Evolutionary conservation across 495 filamentous ascomycete genomes (phyloP).

Genomic region (Aspergillus leporis): DNA sequence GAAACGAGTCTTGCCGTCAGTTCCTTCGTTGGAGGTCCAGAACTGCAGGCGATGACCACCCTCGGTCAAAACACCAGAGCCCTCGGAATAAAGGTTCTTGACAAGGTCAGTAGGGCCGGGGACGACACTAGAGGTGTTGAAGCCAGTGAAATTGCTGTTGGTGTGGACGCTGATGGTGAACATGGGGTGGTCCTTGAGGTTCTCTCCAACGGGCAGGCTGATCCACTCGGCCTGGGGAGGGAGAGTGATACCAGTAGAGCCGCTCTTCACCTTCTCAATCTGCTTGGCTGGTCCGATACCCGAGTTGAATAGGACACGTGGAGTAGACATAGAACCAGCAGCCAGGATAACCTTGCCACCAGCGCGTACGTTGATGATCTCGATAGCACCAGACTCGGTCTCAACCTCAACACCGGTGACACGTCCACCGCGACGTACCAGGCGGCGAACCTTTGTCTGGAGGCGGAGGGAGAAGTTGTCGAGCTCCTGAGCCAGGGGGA

Average conservation of each 20-base stretch:
- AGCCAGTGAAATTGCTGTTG: constrained; percentile 58
- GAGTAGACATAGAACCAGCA: constrained; percentile 65
- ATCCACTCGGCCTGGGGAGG: constrained; percentile 60
- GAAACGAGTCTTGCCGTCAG: constrained; percentile 22
- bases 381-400: constrained; percentile 54
- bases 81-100: constrained; percentile 41
- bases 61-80: constrained; percentile 64
- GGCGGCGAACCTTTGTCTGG: constrained; percentile 62
- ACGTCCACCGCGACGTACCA: constrained; percentile 59
- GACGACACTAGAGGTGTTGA: constrained; percentile 65
- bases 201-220: constrained; percentile 68
- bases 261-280: constrained; percentile 53
- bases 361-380: constrained; percentile 59
- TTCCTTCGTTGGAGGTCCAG: constrained; percentile 24
- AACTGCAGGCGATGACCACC: constrained; percentile 57
- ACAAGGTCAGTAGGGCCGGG: constrained; percentile 40
- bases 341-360: constrained; percentile 64
- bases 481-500: constrained; percentile 58
- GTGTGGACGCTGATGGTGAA: constrained; percentile 61
- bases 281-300: constrained; percentile 62
- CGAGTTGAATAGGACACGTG: constrained; percentile 65
- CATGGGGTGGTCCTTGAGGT: constrained; percentile 69
- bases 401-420: constrained; percentile 67
- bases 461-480: constrained; percentile 67
- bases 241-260: constrained; percentile 43